Evolutionary conservation across 441 rosid genomes (phyloP).

Genomic region (Populus hybrid): DNA sequence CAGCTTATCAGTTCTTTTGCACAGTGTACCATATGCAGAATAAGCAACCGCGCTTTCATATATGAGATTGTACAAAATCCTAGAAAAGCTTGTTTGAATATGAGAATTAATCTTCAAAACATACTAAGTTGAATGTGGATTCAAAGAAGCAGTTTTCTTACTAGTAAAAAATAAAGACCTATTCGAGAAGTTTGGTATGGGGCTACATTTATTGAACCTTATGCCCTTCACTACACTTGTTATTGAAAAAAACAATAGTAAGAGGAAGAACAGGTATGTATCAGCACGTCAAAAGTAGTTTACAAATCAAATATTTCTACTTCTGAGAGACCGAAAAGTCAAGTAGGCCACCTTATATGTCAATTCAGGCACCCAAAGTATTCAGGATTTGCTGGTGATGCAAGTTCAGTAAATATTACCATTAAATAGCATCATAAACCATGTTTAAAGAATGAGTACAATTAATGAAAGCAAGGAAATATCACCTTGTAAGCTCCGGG

Average conservation of each 20-base stretch:
- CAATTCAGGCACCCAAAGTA: not conserved
- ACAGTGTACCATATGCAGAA: not conserved
- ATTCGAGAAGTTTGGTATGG: not conserved
- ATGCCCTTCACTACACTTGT: not conserved
- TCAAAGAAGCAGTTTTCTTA: not conserved
- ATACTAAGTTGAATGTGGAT: not conserved
- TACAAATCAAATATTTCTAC: not conserved
- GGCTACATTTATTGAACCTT: not conserved
- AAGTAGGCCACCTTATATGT: not conserved
- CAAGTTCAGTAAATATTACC: not conserved
- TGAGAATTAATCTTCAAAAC: not conserved
- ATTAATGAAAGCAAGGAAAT: slow-evolving; percentile 8
- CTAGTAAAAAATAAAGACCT: not conserved
- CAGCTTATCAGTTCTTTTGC: not conserved
- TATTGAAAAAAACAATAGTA: not conserved
- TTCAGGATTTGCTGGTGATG: not conserved
- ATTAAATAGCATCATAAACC: not conserved
- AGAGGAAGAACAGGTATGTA: not conserved
- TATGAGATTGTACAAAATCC: not conserved
- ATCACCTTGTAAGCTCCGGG: slow-evolving; percentile 76
- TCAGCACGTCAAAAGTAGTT: not conserved
- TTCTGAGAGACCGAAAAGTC: not conserved
- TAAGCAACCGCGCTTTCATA: not conserved
- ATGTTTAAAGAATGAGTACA: slow-evolving; percentile 16
- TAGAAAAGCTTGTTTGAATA: not conserved